Base-by-base conservation (phyloP, 2,329 filamentous ascomycete species). In the Diaporthe helianthi region DNA sequence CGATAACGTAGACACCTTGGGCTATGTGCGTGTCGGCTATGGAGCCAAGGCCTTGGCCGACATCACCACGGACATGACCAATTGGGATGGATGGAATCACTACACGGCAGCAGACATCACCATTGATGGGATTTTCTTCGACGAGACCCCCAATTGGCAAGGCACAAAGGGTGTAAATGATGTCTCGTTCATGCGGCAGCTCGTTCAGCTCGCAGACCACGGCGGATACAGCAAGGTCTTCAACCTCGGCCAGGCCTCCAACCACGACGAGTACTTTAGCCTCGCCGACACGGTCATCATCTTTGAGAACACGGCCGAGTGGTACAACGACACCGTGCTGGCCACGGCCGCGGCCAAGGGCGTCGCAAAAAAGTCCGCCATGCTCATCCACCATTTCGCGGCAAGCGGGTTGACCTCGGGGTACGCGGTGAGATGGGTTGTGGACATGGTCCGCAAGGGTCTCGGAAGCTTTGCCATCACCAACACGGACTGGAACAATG, bases 141-240 rank as follows among this genome's bases (percentile, higher is more conserved):
- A 72, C 52, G 65, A 72, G 76, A 68, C 3, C 52, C 66, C 15
- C 17, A 19, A 26, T 71, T 70, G 19, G 73, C 68, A 31, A 71
- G 58, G 1, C 69, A 67, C 29, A 75, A 70, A 15, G 19, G 66
- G 66, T 15, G 36, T 44, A 8, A 12, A 31, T 17, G 63, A 69
- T 38, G 52, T 69, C 7, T 15, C 52, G 1, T 69, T 67, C 24
- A 67, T 69, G 68, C 13, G 19, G 10, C 47, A 44, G 53, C 13
- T 69, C 24, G 33, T 31, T 17, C 19, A 51, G 41, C 49, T 67
- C 26, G 31, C 51, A 13, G 41, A 60, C n/a, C 4, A 6, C 8
- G 44, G 58, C 4, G 41, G 17, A 3, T 67, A 52, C 29, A 54
- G 24, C 33, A 44, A 47, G 15, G 38, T 69, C 26, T 69, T 66